phyloP scores from a whole-genome alignment of 345 rosid species.

The Lumnitzera racemosa region DNA sequence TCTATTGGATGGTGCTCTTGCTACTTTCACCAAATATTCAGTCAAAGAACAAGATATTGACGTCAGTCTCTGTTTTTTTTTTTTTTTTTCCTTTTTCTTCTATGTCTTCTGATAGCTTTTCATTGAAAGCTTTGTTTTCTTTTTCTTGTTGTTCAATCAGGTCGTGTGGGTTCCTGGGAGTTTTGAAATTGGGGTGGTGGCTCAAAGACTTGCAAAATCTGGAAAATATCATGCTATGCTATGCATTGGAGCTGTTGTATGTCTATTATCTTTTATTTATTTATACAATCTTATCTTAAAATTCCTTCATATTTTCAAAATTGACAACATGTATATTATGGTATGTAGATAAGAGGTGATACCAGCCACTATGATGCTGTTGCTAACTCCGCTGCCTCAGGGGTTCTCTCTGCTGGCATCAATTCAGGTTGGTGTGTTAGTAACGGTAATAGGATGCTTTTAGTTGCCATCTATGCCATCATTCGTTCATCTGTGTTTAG shows the following conservation, averaged over 20 bases:
- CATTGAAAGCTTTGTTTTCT: not conserved
- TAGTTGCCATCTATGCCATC: not conserved
- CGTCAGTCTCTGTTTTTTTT: slow-evolving; percentile 17
- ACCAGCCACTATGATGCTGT: slow-evolving; percentile 96
- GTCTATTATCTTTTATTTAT: slow-evolving; percentile 9
- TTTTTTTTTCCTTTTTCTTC: not conserved
- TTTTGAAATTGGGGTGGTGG: slow-evolving; percentile 74
- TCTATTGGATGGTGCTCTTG: slow-evolving; percentile 84
- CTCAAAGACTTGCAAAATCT: slow-evolving; percentile 74
- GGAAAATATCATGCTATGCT: slow-evolving; percentile 60
- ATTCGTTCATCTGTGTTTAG: not conserved
- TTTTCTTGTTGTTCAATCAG: slow-evolving; percentile 22
- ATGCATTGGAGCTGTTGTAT: slow-evolving; percentile 98
- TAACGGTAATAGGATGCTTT: not conserved
- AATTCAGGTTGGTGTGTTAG: slow-evolving; percentile 57
- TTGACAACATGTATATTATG: not conserved
- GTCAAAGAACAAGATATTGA: slow-evolving; percentile 78
- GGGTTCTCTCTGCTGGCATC: slow-evolving; percentile 94
- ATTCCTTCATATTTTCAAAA: too few relatives aligned
- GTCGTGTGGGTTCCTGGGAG: slow-evolving; percentile 98
- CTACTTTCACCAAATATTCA: slow-evolving; percentile 71
- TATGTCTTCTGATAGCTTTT: not conserved
- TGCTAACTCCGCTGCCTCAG: slow-evolving; percentile 92
- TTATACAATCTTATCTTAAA: not conserved
- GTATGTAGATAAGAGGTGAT: slow-evolving; percentile 80